Evolutionary conservation across 164 flowering plant genomes (phyloP).

Genomic region (Taxillus chinensis): DNA sequence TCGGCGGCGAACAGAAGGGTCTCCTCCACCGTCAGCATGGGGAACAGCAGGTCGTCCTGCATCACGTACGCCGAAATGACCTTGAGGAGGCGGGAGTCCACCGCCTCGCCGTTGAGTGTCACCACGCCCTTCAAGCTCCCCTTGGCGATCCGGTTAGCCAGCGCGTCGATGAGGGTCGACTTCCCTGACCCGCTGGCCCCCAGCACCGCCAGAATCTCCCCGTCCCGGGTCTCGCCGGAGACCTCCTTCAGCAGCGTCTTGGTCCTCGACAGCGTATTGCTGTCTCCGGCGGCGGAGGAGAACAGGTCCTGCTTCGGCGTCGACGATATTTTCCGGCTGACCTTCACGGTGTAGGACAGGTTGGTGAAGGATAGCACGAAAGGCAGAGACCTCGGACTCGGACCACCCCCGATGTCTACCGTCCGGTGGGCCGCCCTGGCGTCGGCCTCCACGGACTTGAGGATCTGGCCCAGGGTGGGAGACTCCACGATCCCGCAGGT

Average conservation of each 20-base stretch:
- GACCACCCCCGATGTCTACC: slow-evolving; percentile 16
- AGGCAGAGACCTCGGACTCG: slow-evolving; percentile 26
- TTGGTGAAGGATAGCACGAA: slow-evolving; percentile 50
- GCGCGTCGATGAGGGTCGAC: slow-evolving; percentile 36
- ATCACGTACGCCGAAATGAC: slow-evolving; percentile 55
- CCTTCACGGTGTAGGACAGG: slow-evolving; percentile 47
- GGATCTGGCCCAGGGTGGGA: slow-evolving; percentile 48
- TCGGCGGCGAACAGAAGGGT: slow-evolving; percentile 61
- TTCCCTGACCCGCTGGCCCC: slow-evolving; percentile 46
- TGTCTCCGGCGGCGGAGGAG: slow-evolving; percentile 4
- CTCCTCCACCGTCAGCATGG: slow-evolving; percentile 61
- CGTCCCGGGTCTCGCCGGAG: slow-evolving; percentile 44
- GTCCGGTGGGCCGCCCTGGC: slow-evolving; percentile 55
- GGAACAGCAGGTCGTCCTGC: slow-evolving; percentile 58
- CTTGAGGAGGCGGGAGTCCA: slow-evolving; percentile 30
- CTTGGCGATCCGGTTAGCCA: slow-evolving; percentile 33
- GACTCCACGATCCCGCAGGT: slow-evolving; percentile 4
- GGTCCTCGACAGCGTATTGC: slow-evolving; percentile 14
- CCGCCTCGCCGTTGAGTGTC: slow-evolving; percentile 29
- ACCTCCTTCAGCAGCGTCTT: slow-evolving; percentile 31
- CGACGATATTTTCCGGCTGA: slow-evolving; percentile 23
- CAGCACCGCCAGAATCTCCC: slow-evolving; percentile 43
- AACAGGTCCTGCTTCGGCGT: slow-evolving; percentile 10
- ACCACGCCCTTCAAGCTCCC: slow-evolving; percentile 29
- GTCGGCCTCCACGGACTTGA: slow-evolving; percentile 52